These are phyloP conservation scores for Phellopilus nigrolimitatus DNA, from an alignment of 1,284 basidiomycete genomes.

Conservation along the genomic window DNA sequence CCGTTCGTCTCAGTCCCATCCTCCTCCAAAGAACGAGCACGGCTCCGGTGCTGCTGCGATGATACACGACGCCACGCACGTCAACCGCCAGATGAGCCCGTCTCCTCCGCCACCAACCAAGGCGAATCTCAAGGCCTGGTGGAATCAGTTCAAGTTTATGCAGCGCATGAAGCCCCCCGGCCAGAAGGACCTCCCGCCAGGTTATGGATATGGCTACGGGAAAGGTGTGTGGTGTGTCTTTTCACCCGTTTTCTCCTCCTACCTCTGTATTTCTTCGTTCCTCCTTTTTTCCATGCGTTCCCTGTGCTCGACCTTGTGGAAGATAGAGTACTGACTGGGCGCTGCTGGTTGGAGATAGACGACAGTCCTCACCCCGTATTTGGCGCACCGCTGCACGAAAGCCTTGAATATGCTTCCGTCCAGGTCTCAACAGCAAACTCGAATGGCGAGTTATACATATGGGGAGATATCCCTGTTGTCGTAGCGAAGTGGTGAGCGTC, in stretches of 20 bases:
- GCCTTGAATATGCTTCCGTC: conserved; percentile 83
- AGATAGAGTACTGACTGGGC: conserved; percentile 7
- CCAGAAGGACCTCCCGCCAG: conserved; percentile 9
- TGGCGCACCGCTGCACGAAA: conserved; percentile 79
- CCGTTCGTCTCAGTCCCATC: not conserved
- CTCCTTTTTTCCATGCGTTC: not conserved
- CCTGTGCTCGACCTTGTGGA: not conserved
- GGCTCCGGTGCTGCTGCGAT: not conserved
- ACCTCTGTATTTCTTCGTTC: conserved; percentile 15
- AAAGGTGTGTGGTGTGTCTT: conserved; percentile 31
- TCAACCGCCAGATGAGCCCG: not conserved
- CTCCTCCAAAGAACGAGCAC: not conserved
- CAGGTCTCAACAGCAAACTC: conserved; percentile 92
- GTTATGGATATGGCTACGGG: conserved; percentile 12
- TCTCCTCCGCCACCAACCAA: conserved; percentile 41
- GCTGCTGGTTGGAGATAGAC: conserved; percentile 17
- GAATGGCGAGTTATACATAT: conserved; percentile 79
- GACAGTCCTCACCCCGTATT: conserved; percentile 61
- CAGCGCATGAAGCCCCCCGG: conserved; percentile 51
- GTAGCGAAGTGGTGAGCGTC: conserved; percentile 86
- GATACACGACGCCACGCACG: conserved; percentile 6
- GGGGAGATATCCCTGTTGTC: conserved; percentile 94
- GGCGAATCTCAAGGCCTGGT: conserved; percentile 76
- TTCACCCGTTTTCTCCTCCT: conserved; percentile 13
- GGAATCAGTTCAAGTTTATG: conserved; percentile 67